Conservation (phyloP, 1,284 basidiomycete genomes). For the Rhodotorula mucilaginosa region DNA sequence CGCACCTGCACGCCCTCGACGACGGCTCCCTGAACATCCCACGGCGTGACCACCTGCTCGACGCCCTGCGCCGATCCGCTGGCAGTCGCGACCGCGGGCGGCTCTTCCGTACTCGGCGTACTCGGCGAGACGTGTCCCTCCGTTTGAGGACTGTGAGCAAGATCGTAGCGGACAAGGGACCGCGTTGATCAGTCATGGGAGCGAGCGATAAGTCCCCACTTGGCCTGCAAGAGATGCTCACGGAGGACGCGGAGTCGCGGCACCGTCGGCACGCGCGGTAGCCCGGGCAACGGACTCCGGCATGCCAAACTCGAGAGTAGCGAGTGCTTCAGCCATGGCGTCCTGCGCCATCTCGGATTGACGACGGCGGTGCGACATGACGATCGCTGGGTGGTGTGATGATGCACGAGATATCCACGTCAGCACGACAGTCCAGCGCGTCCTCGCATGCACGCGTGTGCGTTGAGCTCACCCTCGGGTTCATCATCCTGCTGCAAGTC, state of each 20-base stretch:
- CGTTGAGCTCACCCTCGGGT: slow-evolving; percentile 33
- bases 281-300: slow-evolving; percentile 45
- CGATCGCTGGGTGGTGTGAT: slow-evolving; percentile 23
- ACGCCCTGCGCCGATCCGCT: slow-evolving; percentile 36
- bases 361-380: slow-evolving; percentile 37
- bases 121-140: slow-evolving; percentile 33
- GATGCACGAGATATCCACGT: background rate
- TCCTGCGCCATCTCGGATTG: slow-evolving; percentile 34
- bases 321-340: slow-evolving; percentile 41
- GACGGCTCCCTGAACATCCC: slow-evolving; percentile 94
- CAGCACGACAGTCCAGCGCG: background rate
- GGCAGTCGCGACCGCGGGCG: slow-evolving; percentile 12
- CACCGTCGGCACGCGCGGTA: slow-evolving; percentile 43
- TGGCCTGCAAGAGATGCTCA: slow-evolving; percentile 5
- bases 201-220: slow-evolving; percentile 5
- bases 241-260: slow-evolving; percentile 44
- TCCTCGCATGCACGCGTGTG: background rate
- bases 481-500: slow-evolving; percentile 24
- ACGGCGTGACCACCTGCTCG: slow-evolving; percentile 91
- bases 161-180: background rate
- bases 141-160: slow-evolving; percentile 18
- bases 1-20: slow-evolving; percentile 80
- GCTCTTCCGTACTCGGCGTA: slow-evolving; percentile 24
- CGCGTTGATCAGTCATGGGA: too few species aligned
- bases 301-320: slow-evolving; percentile 43